A percentile compares a stretch with the other conserved stretches of the same genome.
These are phyloP conservation scores for Aspergillus neoniger DNA, from an alignment of 2,329 filamentous ascomycete genomes.

Conservation along the genomic window DNA sequence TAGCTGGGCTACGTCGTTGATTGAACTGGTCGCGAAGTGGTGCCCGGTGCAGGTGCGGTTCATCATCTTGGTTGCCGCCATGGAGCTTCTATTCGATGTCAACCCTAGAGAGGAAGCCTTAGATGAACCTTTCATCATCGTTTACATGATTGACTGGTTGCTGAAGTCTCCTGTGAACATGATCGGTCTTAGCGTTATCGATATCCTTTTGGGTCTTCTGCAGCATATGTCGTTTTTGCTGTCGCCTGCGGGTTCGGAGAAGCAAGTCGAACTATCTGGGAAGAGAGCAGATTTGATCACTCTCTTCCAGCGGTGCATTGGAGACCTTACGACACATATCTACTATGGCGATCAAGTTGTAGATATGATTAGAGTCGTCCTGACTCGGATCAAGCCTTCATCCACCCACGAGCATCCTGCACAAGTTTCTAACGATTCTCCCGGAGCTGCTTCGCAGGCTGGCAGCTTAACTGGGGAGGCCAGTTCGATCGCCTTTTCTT, in stretches of 20 bases:
- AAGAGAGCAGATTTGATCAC: constrained; percentile 65
- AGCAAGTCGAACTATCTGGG: constrained; percentile 27
- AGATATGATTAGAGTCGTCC: constrained; percentile 85
- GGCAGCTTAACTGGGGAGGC: constrained; percentile 36
- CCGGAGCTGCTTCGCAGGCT: constrained; percentile 52
- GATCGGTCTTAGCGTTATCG: constrained; percentile 95
- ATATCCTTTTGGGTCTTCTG: constrained; percentile 81
- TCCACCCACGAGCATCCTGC: constrained; percentile 46
- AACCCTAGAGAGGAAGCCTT: constrained; percentile 71
- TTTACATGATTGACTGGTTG: constrained; percentile 77
- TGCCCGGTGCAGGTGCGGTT: constrained; percentile 93
- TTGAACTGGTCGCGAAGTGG: constrained; percentile 79
- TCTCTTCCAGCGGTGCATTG: constrained; percentile 78
- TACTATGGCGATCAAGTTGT: constrained; percentile 97
- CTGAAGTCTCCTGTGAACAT: constrained; percentile 87
- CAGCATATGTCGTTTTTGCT: constrained; percentile 79
- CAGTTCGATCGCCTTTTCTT: constrained; percentile 57
- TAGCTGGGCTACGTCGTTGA: constrained; percentile 81
- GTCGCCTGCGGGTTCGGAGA: constrained; percentile 56
- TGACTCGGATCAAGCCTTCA: constrained; percentile 73
- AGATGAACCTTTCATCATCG: constrained; percentile 71
- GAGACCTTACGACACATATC: constrained; percentile 87
- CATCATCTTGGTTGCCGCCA: constrained; percentile 77
- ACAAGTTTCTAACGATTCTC: constrained; percentile 53
- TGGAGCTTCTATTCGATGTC: constrained; percentile 72